Conservation (phyloP, 1,139 yeast species). For the Saccharomyces hybrid region DNA sequence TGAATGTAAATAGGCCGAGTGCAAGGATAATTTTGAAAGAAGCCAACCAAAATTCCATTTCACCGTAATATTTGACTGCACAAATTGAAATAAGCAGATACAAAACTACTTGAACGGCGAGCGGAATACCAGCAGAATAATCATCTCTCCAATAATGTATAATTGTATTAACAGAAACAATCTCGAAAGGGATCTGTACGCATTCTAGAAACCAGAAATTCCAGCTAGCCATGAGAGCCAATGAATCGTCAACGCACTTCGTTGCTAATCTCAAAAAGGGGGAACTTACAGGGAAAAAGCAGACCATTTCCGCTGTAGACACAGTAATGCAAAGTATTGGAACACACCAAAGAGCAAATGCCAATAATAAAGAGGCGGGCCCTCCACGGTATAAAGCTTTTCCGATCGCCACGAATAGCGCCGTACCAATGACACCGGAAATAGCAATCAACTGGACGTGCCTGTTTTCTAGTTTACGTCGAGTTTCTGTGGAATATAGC, state of each 20-base stretch:
- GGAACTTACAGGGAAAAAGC: slow-evolving; percentile 65
- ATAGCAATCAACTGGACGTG: slow-evolving; percentile 74
- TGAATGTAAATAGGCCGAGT: slow-evolving; percentile 63
- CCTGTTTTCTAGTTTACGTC: slow-evolving; percentile 45
- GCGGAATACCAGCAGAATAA: slow-evolving; percentile 59
- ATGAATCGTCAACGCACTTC: slow-evolving; percentile 56
- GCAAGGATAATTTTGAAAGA: slow-evolving; percentile 66
- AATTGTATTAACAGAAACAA: slow-evolving; percentile 71
- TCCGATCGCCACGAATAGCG: slow-evolving; percentile 69
- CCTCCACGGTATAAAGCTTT: slow-evolving; percentile 65
- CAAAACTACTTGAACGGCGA: slow-evolving; percentile 54
- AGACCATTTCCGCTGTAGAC: slow-evolving; percentile 77
- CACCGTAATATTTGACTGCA: slow-evolving; percentile 72
- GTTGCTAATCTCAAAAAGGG: slow-evolving; percentile 52
- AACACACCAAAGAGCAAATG: slow-evolving; percentile 52
- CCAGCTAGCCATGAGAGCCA: slow-evolving; percentile 74
- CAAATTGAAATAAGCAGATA: slow-evolving; percentile 60
- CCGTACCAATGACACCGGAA: slow-evolving; percentile 85
- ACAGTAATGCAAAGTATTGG: slow-evolving; percentile 63
- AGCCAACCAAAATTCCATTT: slow-evolving; percentile 73
- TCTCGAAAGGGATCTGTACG: slow-evolving; percentile 72
- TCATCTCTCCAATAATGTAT: slow-evolving; percentile 75
- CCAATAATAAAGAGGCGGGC: slow-evolving; percentile 66
- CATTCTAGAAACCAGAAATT: slow-evolving; percentile 75
- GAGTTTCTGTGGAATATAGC: slow-evolving; percentile 16